Evolutionary conservation across 2,329 filamentous ascomycete genomes (phyloP).

Genomic region (Pseudogymnoascus sp.): DNA sequence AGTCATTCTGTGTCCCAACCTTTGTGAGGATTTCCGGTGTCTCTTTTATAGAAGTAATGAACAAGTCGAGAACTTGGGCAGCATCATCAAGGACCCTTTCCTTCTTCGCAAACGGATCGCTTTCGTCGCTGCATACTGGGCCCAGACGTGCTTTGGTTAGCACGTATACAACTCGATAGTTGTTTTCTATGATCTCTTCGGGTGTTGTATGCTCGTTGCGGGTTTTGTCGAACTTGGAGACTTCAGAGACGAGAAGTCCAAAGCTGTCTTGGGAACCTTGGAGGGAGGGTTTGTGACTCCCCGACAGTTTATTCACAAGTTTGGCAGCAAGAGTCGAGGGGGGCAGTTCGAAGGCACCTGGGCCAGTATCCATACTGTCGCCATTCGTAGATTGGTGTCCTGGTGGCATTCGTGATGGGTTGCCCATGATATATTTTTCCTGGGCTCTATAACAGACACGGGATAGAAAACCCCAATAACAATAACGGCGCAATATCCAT

Average conservation of each 20-base stretch:
- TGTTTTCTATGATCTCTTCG: slow-evolving; percentile 63
- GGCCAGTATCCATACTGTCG: neutral
- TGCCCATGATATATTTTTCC: neutral
- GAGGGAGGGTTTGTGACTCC: slow-evolving; percentile 51
- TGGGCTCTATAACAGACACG: neutral
- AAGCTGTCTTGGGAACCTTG: slow-evolving; percentile 65
- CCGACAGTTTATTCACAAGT: slow-evolving; percentile 71
- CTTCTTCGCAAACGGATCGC: slow-evolving; percentile 56
- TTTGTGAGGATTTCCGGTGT: slow-evolving; percentile 59
- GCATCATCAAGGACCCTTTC: slow-evolving; percentile 49
- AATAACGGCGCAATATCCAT: neutral
- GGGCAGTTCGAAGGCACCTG: slow-evolving; percentile 32
- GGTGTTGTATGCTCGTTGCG: slow-evolving; percentile 36
- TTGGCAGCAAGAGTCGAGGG: slow-evolving; percentile 83
- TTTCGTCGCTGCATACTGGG: slow-evolving; percentile 28
- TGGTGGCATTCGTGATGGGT: neutral
- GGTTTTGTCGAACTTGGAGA: slow-evolving; percentile 50
- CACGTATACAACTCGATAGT: slow-evolving; percentile 78
- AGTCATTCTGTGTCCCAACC: slow-evolving; percentile 32
- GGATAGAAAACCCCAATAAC: neutral
- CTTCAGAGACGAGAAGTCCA: slow-evolving; percentile 54
- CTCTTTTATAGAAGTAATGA: slow-evolving; percentile 65
- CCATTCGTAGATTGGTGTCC: neutral
- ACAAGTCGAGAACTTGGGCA: slow-evolving; percentile 66
- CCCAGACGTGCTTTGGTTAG: slow-evolving; percentile 53